Evolutionary conservation across 148 eudicot genomes (phyloP).

Genomic region (Linanthus parryae): DNA sequence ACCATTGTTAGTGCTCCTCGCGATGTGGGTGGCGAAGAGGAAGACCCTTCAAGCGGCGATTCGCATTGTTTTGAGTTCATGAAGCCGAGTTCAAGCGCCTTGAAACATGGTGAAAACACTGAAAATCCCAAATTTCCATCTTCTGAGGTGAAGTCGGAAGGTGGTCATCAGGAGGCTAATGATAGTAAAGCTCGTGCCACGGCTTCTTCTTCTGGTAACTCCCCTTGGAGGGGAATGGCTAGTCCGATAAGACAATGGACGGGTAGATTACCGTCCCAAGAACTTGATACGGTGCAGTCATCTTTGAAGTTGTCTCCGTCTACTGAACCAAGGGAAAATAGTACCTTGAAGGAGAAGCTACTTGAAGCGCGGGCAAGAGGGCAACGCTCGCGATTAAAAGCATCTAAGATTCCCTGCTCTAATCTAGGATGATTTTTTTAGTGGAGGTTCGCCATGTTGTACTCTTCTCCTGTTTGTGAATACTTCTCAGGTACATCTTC

Average conservation of each 20-base stretch:
- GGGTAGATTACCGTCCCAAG: slow-evolving; percentile 41
- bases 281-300: slow-evolving; percentile 22
- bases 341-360: slow-evolving; percentile 69
- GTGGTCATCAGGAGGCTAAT: background rate
- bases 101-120: slow-evolving; percentile 18
- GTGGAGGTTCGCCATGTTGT: too few species aligned
- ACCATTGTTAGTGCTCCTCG: slow-evolving; percentile 51
- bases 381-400: slow-evolving; percentile 72
- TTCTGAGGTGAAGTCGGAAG: slow-evolving; percentile 16
- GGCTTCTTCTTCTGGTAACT: slow-evolving; percentile 20
- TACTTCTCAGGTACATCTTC: too few species aligned
- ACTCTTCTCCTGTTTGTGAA: too few species aligned
- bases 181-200: background rate
- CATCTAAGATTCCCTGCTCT: slow-evolving; percentile 36
- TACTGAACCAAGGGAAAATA: slow-evolving; percentile 45
- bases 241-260: slow-evolving; percentile 76
- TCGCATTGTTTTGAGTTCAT: slow-evolving; percentile 50
- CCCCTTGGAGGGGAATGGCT: slow-evolving; percentile 38
- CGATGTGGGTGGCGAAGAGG: slow-evolving; percentile 35
- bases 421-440: too few species aligned
- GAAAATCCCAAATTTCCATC: too few species aligned
- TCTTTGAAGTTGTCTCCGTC: slow-evolving; percentile 40
- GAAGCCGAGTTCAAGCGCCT: slow-evolving; percentile 24
- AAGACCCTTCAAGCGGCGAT: slow-evolving; percentile 53
- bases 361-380: slow-evolving; percentile 74